Evolutionary conservation across 768 basidiomycete genomes (phyloP), one percentile per base, ranked within the genome.

Genomic region (Auriscalpium microsporum): DNA sequence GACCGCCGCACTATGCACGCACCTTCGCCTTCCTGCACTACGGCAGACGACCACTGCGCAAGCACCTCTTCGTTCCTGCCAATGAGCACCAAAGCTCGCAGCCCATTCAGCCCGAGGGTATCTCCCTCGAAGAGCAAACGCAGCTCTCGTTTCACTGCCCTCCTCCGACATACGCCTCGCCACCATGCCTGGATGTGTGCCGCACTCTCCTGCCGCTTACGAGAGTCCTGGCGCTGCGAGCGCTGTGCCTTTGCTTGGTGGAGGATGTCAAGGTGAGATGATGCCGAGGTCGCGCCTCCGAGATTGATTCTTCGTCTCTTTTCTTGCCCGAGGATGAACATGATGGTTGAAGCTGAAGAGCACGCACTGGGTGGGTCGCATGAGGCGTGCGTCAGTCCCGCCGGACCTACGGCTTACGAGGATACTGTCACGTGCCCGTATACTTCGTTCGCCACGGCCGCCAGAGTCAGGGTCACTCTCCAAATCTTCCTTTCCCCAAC

Each of bases 181-280:
- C 85, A 90, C 80, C 79, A 86, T 16, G 80, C 77, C 64, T 91
- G 90, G 23, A 93, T 74, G 51, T 69, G 73, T 5, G 75, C 64
- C 0, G 87, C 86, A 47, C 71, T 77, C 23, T 88, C 86, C 47
- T 78, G 74, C 55, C 75, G 74, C 47, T 73, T 75, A 58, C 82
- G 80, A 19, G 71, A 70, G 51, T 80, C 78, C 33, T 76, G 70
- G 34, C 89, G 75, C 62, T 86, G 82, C 35, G 73, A 68, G 36
- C 88, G 72, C 52, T 78, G 77, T 17, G 76, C 76, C 61, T 80
- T 84, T 17, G 84, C 88, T 52, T 78, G 74, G 61, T 79, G 75
- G 48, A 90, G 71, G 63, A 92, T 78, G 37, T 78, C 71, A 13
- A 76, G 69, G 44, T 83, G 78, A 0, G 80, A 77, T 7, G 80